phyloP scores from a whole-genome alignment of 1,284 basidiomycete species.

The Cutaneotrichosporon cyanovorans region DNA sequence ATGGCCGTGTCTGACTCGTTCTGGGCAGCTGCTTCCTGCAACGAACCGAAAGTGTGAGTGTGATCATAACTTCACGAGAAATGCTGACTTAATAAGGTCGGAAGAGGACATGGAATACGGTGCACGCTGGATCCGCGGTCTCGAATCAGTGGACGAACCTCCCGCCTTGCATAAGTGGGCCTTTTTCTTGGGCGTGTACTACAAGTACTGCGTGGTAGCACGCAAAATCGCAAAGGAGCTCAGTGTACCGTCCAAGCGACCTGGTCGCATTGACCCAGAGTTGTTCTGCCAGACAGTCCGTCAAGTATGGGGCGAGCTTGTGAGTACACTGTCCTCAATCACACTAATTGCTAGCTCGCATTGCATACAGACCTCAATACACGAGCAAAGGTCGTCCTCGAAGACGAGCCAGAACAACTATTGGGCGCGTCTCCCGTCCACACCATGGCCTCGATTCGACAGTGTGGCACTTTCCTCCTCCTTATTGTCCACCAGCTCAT shows the following conservation, averaged over 20 bases:
- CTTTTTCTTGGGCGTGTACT: conserved; percentile 21
- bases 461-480: conserved; percentile 23
- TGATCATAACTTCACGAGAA: not conserved
- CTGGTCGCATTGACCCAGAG: conserved; percentile 22
- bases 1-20: conserved; percentile 28
- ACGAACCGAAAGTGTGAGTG: conserved; percentile 27
- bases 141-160: conserved; percentile 13
- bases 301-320: conserved; percentile 22
- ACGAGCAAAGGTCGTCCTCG: conserved; percentile 9
- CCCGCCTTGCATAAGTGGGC: conserved; percentile 19
- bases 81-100: conserved; percentile 11
- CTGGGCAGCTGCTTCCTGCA: conserved; percentile 23
- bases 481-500: conserved; percentile 26
- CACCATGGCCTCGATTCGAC: conserved; percentile 16
- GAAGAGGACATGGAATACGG: conserved; percentile 18
- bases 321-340: too few relatives aligned
- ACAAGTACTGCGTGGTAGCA: conserved; percentile 16
- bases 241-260: conserved; percentile 12
- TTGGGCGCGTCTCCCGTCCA: conserved; percentile 33
- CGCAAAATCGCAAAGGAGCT: conserved; percentile 22
- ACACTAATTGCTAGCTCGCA: too few relatives aligned
- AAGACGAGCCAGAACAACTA: conserved; percentile 10
- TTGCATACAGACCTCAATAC: conserved; percentile 12
- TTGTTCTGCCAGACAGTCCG: conserved; percentile 19
- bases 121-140: conserved; percentile 18